A percentile compares a stretch with the other conserved stretches of the same genome.
Evolutionary conservation across 148 eudicot genomes (phyloP).

Genomic region (Selenicereus undatus): DNA sequence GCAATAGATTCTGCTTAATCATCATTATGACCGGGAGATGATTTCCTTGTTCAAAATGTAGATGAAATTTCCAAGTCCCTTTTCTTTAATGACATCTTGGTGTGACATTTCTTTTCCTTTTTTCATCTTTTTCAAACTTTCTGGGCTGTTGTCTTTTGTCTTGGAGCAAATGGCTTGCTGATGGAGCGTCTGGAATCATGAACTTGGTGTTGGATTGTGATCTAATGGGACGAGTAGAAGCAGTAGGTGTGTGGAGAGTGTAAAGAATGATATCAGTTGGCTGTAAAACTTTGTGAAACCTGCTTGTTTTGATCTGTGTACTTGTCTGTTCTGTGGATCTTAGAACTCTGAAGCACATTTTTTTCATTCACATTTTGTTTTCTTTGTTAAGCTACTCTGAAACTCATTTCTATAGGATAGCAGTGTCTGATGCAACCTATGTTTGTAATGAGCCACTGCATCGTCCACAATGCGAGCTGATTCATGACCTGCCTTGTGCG

Average conservation of each 20-base stretch:
- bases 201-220: neutral
- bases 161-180: neutral
- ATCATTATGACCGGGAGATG: slow-evolving; percentile 5
- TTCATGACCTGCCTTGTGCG: too few species aligned
- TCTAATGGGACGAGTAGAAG: slow-evolving; percentile 1
- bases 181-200: neutral
- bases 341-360: neutral
- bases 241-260: slow-evolving; percentile 20
- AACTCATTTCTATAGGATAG: too few species aligned
- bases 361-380: neutral
- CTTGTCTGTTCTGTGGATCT: slow-evolving; percentile 11
- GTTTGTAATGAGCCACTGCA: too few species aligned
- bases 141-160: neutral
- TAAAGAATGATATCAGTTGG: slow-evolving; percentile 22
- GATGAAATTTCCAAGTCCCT: neutral
- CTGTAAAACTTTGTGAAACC: slow-evolving; percentile 20
- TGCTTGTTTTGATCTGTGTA: slow-evolving; percentile 11
- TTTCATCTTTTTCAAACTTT: neutral
- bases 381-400: too few species aligned
- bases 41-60: slow-evolving; percentile 16
- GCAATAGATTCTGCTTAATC: neutral
- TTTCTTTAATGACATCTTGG: slow-evolving; percentile 4
- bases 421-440: too few species aligned
- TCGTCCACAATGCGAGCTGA: too few species aligned
- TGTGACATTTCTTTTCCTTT: neutral